Evolutionary conservation across 805 yeast genomes (phyloP), one percentile per base, ranked within the genome.

Genomic region (Kuraishia piskuri): DNA sequence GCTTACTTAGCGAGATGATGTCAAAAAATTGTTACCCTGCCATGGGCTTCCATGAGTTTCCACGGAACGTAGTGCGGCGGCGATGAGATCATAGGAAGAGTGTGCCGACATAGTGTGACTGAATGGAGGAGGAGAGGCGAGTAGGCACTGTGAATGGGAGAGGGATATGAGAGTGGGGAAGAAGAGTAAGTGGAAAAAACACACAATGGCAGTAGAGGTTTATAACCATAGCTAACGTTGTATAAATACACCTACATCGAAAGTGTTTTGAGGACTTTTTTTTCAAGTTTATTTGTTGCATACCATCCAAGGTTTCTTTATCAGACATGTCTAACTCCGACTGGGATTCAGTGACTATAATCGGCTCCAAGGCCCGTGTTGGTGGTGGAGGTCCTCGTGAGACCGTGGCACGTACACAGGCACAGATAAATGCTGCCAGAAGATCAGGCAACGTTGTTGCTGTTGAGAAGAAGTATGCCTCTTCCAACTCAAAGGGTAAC

Each of bases 291-390:
- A 25, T 25, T 10, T 7, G 31, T 7, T 25, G 10, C 31, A 25
- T 10, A 25, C 9, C 10, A 7, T 25, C 31, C 10, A 25, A 25
- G 10, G 9, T 25, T 10, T 25, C 31, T 25, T 10, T 25, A n/a
- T n/a, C n/a, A n/a, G 25, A 14, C 24, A 44, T 52, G 46, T 61
- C 63, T 24, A 59, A 58, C 54, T 64, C 84, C 48, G 98, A 90
- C 72, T 94, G 99, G 99, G 97, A 94, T 71, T 68, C 82, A 56
- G 91, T 84, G 63, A 90, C 97, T 48, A 73, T 88, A 56, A 90
- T 94, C 62, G 99, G 99, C 55, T 83, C 82, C 61, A 87, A 85
- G 62, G 96, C 94, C 61, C 83, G 92, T 71, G 79, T 84, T 54
- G 96, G 96, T 55, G 88, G 89, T 48, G 82, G 88, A 55, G 96